Evolutionary conservation across 305 asterid species (phyloP).

Genomic region (Fraxinus velutina): DNA sequence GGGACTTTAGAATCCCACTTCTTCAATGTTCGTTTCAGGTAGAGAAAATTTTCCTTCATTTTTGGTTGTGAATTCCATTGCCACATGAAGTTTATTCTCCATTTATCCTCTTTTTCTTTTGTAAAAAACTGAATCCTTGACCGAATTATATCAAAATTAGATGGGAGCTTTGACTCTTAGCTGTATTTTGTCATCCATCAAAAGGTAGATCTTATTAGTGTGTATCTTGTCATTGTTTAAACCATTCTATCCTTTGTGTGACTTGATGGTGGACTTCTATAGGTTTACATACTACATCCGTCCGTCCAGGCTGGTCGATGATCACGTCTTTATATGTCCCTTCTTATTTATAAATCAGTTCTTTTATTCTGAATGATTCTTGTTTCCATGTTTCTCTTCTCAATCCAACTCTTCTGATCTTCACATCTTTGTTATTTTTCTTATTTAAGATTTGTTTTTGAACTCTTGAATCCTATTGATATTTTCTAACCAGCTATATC

Average conservation of each 20-base stretch:
- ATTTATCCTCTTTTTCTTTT: neutral
- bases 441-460: neutral
- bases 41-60: neutral
- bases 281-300: neutral
- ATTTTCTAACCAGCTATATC: neutral
- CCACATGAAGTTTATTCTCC: neutral
- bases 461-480: neutral
- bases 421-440: neutral
- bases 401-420: neutral
- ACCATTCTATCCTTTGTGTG: neutral
- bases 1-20: neutral
- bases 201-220: neutral
- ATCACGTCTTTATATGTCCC: neutral
- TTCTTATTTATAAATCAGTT: neutral
- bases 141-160: neutral
- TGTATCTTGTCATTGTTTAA: neutral
- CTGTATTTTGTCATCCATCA: neutral
- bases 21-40: neutral
- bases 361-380: neutral
- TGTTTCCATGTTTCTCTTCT: neutral
- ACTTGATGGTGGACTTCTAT: neutral
- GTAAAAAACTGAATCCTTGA: neutral
- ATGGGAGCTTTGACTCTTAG: neutral
- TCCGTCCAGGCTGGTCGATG: neutral
- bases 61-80: neutral